Conservation (phyloP, 164 flowering plant genomes). For the Magnolia sinica region DNA sequence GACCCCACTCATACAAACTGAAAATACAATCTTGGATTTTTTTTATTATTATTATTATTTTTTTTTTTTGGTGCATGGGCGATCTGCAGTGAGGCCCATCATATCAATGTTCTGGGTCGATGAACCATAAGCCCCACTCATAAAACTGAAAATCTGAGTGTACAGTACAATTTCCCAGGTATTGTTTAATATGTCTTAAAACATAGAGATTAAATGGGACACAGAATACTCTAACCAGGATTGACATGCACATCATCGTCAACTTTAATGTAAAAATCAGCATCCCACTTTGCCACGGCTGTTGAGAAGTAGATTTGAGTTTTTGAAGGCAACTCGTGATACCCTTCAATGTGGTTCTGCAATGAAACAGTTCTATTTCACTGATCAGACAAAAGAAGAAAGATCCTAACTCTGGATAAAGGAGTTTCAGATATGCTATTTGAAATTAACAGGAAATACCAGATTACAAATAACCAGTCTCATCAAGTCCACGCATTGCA, state of each 20-base stretch:
- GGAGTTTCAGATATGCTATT: not conserved
- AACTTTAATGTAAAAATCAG: conserved; percentile 89
- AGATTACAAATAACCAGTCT: not conserved
- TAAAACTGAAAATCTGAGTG: not conserved
- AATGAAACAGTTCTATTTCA: conserved; percentile 8
- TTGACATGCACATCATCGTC: conserved; percentile 96
- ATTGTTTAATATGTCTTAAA: not conserved
- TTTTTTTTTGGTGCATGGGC: too few species aligned
- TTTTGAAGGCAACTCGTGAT: conserved; percentile 84
- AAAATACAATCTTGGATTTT: too few species aligned
- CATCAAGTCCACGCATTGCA: not conserved
- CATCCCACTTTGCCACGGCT: conserved; percentile 94
- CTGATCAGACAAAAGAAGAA: not conserved
- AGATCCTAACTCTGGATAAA: not conserved
- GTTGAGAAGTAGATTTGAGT: conserved; percentile 85
- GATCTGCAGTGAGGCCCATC: too few species aligned
- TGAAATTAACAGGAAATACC: not conserved
- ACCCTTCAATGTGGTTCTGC: conserved; percentile 95
- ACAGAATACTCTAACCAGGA: conserved; percentile 52
- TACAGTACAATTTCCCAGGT: not conserved
- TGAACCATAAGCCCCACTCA: not conserved
- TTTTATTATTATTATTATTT: too few species aligned
- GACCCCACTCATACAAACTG: too few species aligned
- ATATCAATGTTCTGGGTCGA: too few species aligned
- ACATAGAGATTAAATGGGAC: not conserved